Conservation (phyloP, 495 filamentous ascomycete species). For the Cercophora scortea region DNA sequence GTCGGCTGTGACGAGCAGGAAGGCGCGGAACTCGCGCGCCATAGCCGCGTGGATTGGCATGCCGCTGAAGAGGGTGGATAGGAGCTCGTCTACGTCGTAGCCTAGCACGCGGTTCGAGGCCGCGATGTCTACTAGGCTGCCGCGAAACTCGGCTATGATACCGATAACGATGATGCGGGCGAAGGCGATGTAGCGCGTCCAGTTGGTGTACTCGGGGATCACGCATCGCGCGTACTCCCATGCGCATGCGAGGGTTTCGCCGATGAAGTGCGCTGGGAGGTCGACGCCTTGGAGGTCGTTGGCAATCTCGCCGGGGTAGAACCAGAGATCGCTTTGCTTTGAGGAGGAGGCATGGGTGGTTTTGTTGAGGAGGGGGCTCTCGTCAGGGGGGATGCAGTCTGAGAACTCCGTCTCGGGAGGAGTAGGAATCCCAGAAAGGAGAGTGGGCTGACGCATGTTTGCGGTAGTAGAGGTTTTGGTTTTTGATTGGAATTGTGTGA, state of each 20-base stretch:
- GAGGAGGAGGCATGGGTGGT: too few species aligned
- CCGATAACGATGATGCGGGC: slow-evolving; percentile 11
- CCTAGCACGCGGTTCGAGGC: slow-evolving; percentile 3
- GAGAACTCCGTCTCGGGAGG: too few species aligned
- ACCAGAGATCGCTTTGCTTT: slow-evolving; percentile 5
- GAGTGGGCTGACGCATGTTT: too few species aligned
- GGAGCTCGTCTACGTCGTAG: slow-evolving; percentile 9
- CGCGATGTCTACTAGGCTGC: slow-evolving; percentile 3
- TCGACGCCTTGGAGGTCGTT: slow-evolving; percentile 7
- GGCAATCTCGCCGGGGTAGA: slow-evolving; percentile 9
- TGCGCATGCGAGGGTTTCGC: slow-evolving; percentile 6
- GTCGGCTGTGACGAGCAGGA: slow-evolving; percentile 9
- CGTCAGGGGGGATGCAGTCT: too few species aligned
- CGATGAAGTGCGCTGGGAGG: slow-evolving; percentile 3
- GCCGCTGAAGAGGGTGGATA: slow-evolving; percentile 7
- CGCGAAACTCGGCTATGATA: slow-evolving; percentile 13
- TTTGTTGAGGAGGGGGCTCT: too few species aligned
- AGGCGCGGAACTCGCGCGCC: slow-evolving; percentile 8
- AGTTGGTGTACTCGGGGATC: slow-evolving; percentile 14
- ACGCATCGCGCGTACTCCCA: slow-evolving; percentile 13
- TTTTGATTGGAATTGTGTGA: too few species aligned
- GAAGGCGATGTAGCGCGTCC: slow-evolving; percentile 13
- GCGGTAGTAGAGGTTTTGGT: too few species aligned
- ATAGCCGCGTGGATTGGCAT: slow-evolving; percentile 3
- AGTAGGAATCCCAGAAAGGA: too few species aligned